Evolutionary conservation across 164 flowering plant species (phyloP).

Genomic region (Pachysandra terminalis): DNA sequence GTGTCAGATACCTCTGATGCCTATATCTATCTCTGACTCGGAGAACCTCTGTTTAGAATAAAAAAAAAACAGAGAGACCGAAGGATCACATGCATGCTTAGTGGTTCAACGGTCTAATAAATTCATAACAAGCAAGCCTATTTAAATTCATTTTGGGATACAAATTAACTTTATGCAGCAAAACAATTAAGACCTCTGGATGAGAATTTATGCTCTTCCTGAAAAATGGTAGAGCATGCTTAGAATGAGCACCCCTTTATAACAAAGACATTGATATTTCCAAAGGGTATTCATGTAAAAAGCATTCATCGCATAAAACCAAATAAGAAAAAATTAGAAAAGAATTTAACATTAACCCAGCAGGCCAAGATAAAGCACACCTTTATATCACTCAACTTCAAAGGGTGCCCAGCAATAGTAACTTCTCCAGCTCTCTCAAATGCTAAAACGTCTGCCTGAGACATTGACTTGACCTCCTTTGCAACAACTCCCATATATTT

Average conservation of each 20-base stretch:
- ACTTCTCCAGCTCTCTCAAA: constrained; percentile 78
- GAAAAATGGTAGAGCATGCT: background rate
- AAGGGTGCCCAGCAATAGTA: constrained; percentile 54
- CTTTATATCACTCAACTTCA: constrained; percentile 76
- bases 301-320: background rate
- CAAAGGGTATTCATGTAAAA: background rate
- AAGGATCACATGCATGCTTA: too few relatives aligned
- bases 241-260: background rate
- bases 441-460: constrained; percentile 72
- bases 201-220: too few relatives aligned
- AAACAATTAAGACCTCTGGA: too few relatives aligned
- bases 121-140: background rate
- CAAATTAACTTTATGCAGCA: too few relatives aligned
- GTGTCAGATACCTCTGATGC: background rate
- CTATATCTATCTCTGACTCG: background rate
- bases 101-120: too few relatives aligned
- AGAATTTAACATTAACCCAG: background rate
- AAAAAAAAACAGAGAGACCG: too few relatives aligned
- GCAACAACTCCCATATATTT: constrained; percentile 88
- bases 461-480: constrained; percentile 80
- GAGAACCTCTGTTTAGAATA: too few relatives aligned
- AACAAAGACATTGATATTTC: background rate
- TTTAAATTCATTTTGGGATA: too few relatives aligned
- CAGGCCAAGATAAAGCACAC: constrained; percentile 38
- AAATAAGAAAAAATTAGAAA: background rate